Base-by-base conservation (phyloP, 768 basidiomycete species). In the Baorangia bicolor region DNA sequence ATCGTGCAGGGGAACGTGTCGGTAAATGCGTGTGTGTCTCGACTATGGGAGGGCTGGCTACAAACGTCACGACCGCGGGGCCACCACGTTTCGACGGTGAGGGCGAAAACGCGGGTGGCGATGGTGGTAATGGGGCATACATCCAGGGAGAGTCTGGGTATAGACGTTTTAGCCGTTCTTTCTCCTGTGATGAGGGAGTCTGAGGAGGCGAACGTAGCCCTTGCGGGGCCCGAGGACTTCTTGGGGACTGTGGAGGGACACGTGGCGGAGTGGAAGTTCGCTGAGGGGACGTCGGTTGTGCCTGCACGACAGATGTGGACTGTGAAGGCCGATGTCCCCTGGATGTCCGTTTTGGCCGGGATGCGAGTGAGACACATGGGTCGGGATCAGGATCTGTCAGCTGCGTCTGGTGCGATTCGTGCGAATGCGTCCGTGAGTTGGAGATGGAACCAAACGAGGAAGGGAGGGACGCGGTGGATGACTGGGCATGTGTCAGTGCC, bases 381-480 rank as follows among this genome's bases (percentile, higher is more conserved):
- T 63, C 61, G n/a, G 55, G 33, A 9, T 68, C 69, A 6, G 62
- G 69, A 5, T 56, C n/a, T 7, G 67, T 65, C 27, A 60, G 18
- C 25, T 61, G 63, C 0, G 65, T 62, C 21, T 61, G 68, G 33
- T 69, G 65, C 2, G 71, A 71, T 21, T 67, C 65, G 18, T 61
- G 60, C 5, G 71, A 70, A 31, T 60, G 45, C 25, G 65, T 20
- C 5, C 39, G 65, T 23, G 59, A 64, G 47, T 64, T 64, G 12
- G 67, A 65, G 18, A 63, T 56, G n/a, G 69, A 71, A 16, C 64
- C 61, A 23, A 69, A 54, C n/a, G 71, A 71, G 14, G 70, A 72
- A 1, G 63, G 55, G 10, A 63, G 69, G 3, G 69, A 71, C 4
- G 55, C 60, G 37, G 63, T 56, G 55, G 60, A 60, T 14, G 68